phyloP scores from a whole-genome alignment of 257 asterid species.

The Gardenia jasminoides region DNA sequence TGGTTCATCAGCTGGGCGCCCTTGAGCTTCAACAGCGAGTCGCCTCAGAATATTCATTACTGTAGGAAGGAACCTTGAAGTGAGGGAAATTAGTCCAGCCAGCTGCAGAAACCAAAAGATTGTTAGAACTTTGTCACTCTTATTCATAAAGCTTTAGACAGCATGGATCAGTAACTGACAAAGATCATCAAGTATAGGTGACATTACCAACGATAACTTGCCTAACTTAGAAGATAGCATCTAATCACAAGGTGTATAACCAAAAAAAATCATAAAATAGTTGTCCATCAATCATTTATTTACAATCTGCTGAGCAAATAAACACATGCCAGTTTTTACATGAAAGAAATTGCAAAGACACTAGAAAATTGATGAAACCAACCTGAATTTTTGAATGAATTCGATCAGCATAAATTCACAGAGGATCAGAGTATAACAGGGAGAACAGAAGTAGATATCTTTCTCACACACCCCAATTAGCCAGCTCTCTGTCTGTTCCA shows the following conservation, averaged over 20 bases:
- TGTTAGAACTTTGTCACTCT: background rate
- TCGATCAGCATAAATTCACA: background rate
- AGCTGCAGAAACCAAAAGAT: constrained; percentile 29
- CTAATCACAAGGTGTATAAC: background rate
- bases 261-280: background rate
- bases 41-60: constrained; percentile 40
- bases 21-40: constrained; percentile 35
- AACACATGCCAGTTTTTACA: background rate
- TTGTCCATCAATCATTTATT: background rate
- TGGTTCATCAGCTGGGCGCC: constrained; percentile 17
- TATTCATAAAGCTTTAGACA: background rate
- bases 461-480: background rate
- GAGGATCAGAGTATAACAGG: background rate
- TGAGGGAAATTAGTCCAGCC: constrained; percentile 39
- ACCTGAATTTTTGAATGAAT: background rate
- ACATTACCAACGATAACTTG: background rate
- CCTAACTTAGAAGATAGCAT: background rate
- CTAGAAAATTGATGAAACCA: background rate
- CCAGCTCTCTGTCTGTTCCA: background rate
- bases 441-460: background rate
- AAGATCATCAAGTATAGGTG: background rate
- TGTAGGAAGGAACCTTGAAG: constrained; percentile 49
- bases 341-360: background rate
- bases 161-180: background rate
- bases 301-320: background rate